phyloP scores from a whole-genome alignment of 768 basidiomycete species.

The Russula sp. region DNA sequence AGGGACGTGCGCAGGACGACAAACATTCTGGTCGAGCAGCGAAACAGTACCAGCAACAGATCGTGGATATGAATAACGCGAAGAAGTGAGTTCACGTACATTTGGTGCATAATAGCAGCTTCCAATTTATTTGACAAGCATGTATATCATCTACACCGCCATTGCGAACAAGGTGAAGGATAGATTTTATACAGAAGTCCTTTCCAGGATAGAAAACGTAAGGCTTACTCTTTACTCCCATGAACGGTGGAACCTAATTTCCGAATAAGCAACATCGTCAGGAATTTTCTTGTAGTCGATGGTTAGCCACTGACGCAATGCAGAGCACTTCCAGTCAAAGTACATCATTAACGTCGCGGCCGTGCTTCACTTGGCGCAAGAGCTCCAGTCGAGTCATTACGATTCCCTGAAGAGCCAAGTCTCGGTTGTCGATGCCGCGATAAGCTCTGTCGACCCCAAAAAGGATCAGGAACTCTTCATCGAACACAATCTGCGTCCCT shows the following conservation, averaged over 20 bases:
- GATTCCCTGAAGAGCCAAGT: slow-evolving; percentile 55
- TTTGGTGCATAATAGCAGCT: slow-evolving; percentile 9
- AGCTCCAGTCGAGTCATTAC: slow-evolving; percentile 56
- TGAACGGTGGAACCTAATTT: slow-evolving; percentile 17
- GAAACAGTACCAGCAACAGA: slow-evolving; percentile 73
- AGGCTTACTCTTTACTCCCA: slow-evolving; percentile 34
- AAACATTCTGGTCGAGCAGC: slow-evolving; percentile 70
- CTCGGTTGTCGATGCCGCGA: slow-evolving; percentile 44
- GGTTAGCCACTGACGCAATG: slow-evolving; percentile 22
- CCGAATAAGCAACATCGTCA: slow-evolving; percentile 64
- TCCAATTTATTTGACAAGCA: slow-evolving; percentile 40
- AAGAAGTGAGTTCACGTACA: slow-evolving; percentile 59
- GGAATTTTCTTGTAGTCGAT: slow-evolving; percentile 29
- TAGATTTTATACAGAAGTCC: slow-evolving; percentile 66
- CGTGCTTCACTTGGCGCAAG: slow-evolving; percentile 58
- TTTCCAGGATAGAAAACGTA: slow-evolving; percentile 72
- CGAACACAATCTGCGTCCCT: slow-evolving; percentile 64
- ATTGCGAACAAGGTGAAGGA: slow-evolving; percentile 67
- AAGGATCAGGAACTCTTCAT: slow-evolving; percentile 73
- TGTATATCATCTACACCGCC: slow-evolving; percentile 67
- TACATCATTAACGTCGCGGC: slow-evolving; percentile 54
- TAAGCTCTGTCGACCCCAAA: slow-evolving; percentile 52
- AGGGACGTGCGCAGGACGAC: slow-evolving; percentile 71
- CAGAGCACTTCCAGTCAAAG: slow-evolving; percentile 69
- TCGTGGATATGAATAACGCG: slow-evolving; percentile 71